Conservation (phyloP, 2,329 filamentous ascomycete species). For the Paecilomyces niveus region DNA sequence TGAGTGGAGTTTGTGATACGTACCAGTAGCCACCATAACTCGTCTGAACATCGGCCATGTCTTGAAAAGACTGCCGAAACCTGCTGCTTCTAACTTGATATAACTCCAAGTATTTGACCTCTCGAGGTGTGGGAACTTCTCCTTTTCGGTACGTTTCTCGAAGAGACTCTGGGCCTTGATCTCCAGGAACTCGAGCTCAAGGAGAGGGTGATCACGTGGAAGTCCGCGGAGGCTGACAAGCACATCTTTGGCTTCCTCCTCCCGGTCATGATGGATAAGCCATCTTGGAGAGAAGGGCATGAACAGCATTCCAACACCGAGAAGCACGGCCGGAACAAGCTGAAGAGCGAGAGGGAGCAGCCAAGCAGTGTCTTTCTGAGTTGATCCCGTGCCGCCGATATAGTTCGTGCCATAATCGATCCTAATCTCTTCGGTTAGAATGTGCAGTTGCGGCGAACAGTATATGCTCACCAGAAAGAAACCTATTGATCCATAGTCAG, state of each 20-base stretch:
- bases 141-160: conserved; percentile 62
- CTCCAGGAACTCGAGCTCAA: conserved; percentile 72
- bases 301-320: conserved; percentile 68
- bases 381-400: conserved; percentile 52
- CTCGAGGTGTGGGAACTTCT: conserved; percentile 59
- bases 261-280: conserved; percentile 63
- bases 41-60: conserved; percentile 42
- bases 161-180: conserved; percentile 74
- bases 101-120: conserved; percentile 55
- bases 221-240: conserved; percentile 60
- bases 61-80: conserved; percentile 22
- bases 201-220: conserved; percentile 56
- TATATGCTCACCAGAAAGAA: conserved; percentile 22
- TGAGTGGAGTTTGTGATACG: neutral
- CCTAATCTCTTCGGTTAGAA: conserved; percentile 6
- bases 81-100: conserved; percentile 57
- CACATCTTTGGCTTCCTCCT: conserved; percentile 58
- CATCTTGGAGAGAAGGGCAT: conserved; percentile 75
- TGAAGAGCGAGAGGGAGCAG: conserved; percentile 42
- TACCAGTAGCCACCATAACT: conserved; percentile 40
- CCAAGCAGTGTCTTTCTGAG: conserved; percentile 54
- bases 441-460: conserved; percentile 3
- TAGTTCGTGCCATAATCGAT: conserved; percentile 46
- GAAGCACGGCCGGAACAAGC: conserved; percentile 57
- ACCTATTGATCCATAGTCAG: conserved; percentile 4